These are phyloP conservation scores for Dittrichia graveolens DNA, from an alignment of 129 eudicot genomes.

Conservation along the genomic window DNA sequence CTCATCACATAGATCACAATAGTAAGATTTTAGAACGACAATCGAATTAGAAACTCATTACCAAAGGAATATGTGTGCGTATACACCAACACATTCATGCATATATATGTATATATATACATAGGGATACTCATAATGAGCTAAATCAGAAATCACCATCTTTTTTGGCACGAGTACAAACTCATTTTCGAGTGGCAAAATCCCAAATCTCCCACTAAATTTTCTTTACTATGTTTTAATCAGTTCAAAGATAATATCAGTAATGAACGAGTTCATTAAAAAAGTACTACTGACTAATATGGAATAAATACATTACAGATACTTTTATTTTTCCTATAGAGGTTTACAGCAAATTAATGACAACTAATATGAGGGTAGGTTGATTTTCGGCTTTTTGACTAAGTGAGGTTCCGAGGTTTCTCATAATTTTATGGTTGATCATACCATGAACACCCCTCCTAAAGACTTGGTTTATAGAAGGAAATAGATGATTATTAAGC, in stretches of 20 bases:
- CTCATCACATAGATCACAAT: too few species aligned
- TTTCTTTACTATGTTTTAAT: not conserved
- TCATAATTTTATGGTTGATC: too few species aligned
- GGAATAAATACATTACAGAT: not conserved
- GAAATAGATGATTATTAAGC: not conserved
- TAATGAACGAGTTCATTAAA: not conserved
- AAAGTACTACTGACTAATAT: not conserved
- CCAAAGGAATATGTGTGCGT: too few species aligned
- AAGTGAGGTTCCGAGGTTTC: not conserved
- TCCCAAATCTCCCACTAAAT: not conserved
- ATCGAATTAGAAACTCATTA: too few species aligned
- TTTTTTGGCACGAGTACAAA: not conserved
- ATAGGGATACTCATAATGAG: not conserved
- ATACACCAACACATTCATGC: not conserved
- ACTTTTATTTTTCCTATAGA: not conserved
- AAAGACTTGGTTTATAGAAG: too few species aligned
- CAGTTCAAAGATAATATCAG: not conserved
- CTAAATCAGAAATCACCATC: not conserved
- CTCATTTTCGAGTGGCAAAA: not conserved
- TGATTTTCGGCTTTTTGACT: not conserved
- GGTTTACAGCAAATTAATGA: not conserved
- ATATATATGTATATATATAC: not conserved
- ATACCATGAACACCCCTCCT: too few species aligned
- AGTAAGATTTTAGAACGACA: too few species aligned
- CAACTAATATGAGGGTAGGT: not conserved